phyloP scores from a whole-genome alignment of 306 rosid species.

The Pachyrhizus erosus region DNA sequence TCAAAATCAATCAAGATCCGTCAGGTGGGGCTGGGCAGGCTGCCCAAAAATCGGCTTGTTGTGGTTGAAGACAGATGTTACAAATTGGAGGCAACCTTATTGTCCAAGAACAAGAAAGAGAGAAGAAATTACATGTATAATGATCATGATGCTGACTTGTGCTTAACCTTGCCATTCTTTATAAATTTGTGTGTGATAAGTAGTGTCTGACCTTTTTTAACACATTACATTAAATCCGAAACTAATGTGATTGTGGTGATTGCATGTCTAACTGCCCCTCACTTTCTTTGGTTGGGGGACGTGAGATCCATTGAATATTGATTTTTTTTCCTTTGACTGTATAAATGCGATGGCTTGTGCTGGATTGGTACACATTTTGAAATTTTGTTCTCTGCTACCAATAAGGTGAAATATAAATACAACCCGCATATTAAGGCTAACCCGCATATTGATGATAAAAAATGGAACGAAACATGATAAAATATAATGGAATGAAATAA shows the following conservation, averaged over 20 bases:
- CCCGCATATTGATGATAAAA: too few relatives aligned
- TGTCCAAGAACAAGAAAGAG: conserved; percentile 32
- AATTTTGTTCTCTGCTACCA: neutral
- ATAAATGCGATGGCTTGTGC: conserved; percentile 31
- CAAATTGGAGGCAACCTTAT: conserved; percentile 36
- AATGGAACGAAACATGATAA: too few relatives aligned
- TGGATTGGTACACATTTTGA: neutral
- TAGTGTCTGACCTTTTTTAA: conserved; percentile 57
- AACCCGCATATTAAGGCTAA: neutral
- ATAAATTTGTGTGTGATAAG: conserved; percentile 56
- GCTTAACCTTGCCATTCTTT: conserved; percentile 72
- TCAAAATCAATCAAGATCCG: conserved; percentile 79
- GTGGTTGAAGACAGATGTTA: conserved; percentile 61
- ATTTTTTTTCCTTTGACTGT: neutral
- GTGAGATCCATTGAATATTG: conserved; percentile 11
- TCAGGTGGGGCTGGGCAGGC: conserved; percentile 67
- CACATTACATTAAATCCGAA: conserved; percentile 39
- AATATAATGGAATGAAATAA: too few relatives aligned
- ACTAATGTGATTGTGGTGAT: conserved; percentile 48
- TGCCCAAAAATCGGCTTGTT: conserved; percentile 79
- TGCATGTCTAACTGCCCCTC: conserved; percentile 27
- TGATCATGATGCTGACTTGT: conserved; percentile 51
- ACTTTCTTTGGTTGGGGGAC: conserved; percentile 22
- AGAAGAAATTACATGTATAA: conserved; percentile 58
- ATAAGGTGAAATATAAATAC: neutral